Evolutionary conservation across 2,329 filamentous ascomycete genomes (phyloP).

Genomic region (Monosporascus sp.): DNA sequence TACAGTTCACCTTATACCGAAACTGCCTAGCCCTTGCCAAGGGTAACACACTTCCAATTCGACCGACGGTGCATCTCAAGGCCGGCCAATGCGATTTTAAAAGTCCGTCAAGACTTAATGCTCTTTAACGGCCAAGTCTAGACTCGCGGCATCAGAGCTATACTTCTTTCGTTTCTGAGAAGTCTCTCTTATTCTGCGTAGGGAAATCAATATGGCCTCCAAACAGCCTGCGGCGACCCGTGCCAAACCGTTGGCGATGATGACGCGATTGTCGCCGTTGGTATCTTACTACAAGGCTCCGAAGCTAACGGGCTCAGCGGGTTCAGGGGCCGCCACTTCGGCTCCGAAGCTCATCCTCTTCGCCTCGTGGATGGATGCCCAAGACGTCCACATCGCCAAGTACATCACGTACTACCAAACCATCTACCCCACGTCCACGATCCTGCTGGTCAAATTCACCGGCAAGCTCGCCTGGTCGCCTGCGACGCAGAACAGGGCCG

Average conservation of each 20-base stretch:
- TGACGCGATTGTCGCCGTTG: slow-evolving; percentile 23
- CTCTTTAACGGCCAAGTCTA: too few relatives aligned
- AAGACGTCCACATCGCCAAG: slow-evolving; percentile 45
- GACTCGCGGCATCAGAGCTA: not conserved
- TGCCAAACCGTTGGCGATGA: slow-evolving; percentile 15
- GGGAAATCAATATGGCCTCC: slow-evolving; percentile 9
- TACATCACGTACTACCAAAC: slow-evolving; percentile 41
- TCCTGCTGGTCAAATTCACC: slow-evolving; percentile 42
- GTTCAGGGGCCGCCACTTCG: slow-evolving; percentile 1
- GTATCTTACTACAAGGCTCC: slow-evolving; percentile 23
- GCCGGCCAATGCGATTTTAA: not conserved
- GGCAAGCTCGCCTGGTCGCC: slow-evolving; percentile 31
- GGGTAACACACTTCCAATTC: not conserved
- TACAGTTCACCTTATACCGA: not conserved
- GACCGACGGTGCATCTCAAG: not conserved
- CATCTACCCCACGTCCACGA: slow-evolving; percentile 38
- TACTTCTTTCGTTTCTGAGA: not conserved
- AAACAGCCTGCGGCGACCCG: slow-evolving; percentile 4
- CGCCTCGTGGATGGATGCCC: slow-evolving; percentile 47
- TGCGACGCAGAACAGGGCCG: slow-evolving; percentile 25
- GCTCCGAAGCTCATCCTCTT: slow-evolving; percentile 43
- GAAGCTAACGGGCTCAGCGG: slow-evolving; percentile 1
- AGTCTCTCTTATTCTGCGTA: not conserved
- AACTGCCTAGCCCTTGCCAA: not conserved
- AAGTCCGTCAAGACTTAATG: not conserved